Base-by-base conservation (phyloP, 176 grass and related monocot species). In the Oryza australiensis region DNA sequence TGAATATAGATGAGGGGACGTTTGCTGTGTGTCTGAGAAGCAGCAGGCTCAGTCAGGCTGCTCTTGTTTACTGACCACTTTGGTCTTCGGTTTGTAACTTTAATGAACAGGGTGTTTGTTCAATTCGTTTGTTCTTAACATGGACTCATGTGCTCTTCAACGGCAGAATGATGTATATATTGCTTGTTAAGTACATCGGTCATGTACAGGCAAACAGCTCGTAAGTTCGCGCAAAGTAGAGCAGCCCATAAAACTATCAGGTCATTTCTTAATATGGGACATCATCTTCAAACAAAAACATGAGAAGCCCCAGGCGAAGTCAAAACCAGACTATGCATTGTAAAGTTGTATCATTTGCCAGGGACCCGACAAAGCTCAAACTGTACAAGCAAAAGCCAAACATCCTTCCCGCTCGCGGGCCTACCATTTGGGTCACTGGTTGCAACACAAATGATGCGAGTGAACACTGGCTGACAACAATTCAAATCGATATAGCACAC, bases 401-500 rank as follows among this genome's bases (percentile, higher is more conserved):
- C 55, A 77, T 66, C 26, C 32, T 45, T 43, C 33, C 27, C 26
- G 69, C 26, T 57, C 9, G 28, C 55, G 20, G 66, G 70, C 45
- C 76, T 72, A 26, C 40, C 74, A 7, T 28, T 48, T 28, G 78
- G 11, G 35, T 38, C 37, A 76, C 5, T 5, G 51, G 70, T 51
- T 45, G 53, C 59, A 62, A 77, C 26, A 73, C 32, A 49, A 23
- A 34, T 35, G 46, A 13, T 30, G 40, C 28, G 27, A 49, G 57
- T 40, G 16, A 70, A 33, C 57, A 64, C 72, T 33, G 66, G 75
- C 29, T 68, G 48, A 77, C 74, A 77, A 60, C 63, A 90, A 78
- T 68, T 49, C 59, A 86, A 78, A 89, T 57, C 57, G 69, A 64
- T 30, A 81, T 30, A 81, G 18, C 83, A 82, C 83, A 82, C 75